Percentiles rank a stretch among this genome's conserved stretches.
These are phyloP conservation scores for Tricholoma matsutake DNA, from an alignment of 768 basidiomycete species.

Conservation along the genomic window DNA sequence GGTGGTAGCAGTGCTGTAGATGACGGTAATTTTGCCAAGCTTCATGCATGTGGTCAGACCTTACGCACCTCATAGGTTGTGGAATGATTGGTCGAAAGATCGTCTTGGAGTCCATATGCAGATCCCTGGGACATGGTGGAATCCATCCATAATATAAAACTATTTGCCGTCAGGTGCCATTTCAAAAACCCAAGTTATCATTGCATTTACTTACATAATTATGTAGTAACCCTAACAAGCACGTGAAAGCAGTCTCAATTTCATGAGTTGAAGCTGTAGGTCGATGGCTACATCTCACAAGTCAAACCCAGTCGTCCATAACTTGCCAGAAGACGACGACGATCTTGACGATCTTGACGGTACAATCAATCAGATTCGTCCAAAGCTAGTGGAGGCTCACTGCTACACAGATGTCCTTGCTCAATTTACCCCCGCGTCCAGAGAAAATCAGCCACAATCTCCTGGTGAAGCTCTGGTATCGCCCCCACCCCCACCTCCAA, in stretches of 20 bases:
- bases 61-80: too few relatives aligned
- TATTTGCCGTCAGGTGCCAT: too few relatives aligned
- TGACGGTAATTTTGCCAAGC: too few relatives aligned
- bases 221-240: too few relatives aligned
- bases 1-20: too few relatives aligned
- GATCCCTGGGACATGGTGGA: too few relatives aligned
- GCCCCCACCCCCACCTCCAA: constrained; percentile 32
- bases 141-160: too few relatives aligned
- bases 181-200: too few relatives aligned
- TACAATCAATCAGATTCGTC: constrained; percentile 12
- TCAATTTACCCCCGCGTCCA: constrained; percentile 33
- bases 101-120: too few relatives aligned
- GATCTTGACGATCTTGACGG: constrained; percentile 72
- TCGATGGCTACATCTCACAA: constrained; percentile 11
- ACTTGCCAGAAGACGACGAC: constrained; percentile 35
- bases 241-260: neutral
- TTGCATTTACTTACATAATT: too few relatives aligned
- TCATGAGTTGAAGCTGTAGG: neutral
- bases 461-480: constrained; percentile 16
- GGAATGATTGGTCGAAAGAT: too few relatives aligned
- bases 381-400: neutral
- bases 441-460: constrained; percentile 1
- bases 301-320: constrained; percentile 13
- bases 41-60: too few relatives aligned
- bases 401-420: constrained; percentile 39